Percentiles rank a stretch among this genome's conserved stretches.
Conservation (phyloP, 2,329 filamentous ascomycete species). For the Fusarium sp. region DNA sequence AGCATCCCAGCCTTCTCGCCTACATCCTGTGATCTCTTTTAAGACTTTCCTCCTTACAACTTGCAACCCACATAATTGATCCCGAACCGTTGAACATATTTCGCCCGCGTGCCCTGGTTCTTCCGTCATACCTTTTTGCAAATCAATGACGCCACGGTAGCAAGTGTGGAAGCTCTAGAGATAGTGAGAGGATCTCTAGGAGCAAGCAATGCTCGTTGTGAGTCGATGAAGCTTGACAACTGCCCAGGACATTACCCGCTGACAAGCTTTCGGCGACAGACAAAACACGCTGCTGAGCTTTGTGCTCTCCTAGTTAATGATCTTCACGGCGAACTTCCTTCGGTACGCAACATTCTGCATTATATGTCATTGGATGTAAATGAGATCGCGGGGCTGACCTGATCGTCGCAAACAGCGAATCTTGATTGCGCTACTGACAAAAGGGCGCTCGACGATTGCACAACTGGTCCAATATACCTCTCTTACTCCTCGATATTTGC, state of each 20-base stretch:
- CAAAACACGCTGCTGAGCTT: constrained; percentile 85
- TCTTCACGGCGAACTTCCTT: constrained; percentile 89
- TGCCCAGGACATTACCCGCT: constrained; percentile 37
- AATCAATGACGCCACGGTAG: constrained; percentile 77
- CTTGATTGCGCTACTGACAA: constrained; percentile 80
- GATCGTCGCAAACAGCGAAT: constrained; percentile 74
- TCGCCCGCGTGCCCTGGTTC: constrained; percentile 10
- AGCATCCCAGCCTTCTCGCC: constrained; percentile 35
- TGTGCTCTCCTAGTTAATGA: constrained; percentile 91
- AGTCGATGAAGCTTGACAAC: constrained; percentile 51
- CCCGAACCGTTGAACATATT: neutral
- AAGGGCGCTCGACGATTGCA: constrained; percentile 80
- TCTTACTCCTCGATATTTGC: constrained; percentile 80
- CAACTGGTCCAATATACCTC: constrained; percentile 79
- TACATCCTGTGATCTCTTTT: constrained; percentile 18
- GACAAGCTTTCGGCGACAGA: constrained; percentile 57
- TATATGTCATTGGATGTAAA: constrained; percentile 11
- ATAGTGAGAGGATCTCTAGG: constrained; percentile 83
- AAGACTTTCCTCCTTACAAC: constrained; percentile 12
- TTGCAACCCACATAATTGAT: constrained; percentile 1
- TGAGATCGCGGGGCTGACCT: constrained; percentile 49
- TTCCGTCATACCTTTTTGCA: constrained; percentile 30
- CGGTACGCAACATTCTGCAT: constrained; percentile 70
- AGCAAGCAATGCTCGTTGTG: constrained; percentile 71
- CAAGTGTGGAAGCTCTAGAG: constrained; percentile 79